phyloP scores from a whole-genome alignment of 148 eudicot species.

The Limonium bicolor region DNA sequence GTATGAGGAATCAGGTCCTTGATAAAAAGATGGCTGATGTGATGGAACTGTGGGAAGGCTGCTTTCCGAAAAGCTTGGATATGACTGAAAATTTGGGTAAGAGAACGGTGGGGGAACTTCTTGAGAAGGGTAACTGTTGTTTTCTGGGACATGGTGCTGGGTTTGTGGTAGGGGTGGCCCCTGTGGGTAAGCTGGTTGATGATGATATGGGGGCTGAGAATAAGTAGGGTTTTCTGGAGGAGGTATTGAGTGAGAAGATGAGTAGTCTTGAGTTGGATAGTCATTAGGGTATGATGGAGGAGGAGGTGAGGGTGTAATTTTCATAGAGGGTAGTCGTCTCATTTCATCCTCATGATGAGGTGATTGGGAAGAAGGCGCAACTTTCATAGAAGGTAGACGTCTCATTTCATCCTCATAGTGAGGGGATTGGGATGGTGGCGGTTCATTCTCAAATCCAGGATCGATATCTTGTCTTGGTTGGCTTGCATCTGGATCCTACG shows the following conservation, averaged over 20 bases:
- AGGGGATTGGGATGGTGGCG: neutral
- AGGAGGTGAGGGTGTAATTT: neutral
- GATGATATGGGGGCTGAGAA: conserved; percentile 41
- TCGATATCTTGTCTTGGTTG: neutral
- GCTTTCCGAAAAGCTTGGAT: conserved; percentile 11
- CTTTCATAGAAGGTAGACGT: neutral
- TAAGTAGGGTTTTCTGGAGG: conserved; percentile 32
- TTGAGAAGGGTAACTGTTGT: conserved; percentile 33
- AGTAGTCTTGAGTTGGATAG: conserved; percentile 39
- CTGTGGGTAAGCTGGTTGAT: conserved; percentile 27
- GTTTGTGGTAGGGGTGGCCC: conserved; percentile 15
- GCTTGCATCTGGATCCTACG: conserved; percentile 2
- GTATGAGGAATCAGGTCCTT: conserved; percentile 54
- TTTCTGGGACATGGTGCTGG: conserved; percentile 31
- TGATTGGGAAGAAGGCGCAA: conserved; percentile 10
- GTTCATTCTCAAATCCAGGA: conserved; percentile 3
- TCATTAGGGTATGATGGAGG: too few species aligned
- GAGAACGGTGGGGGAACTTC: conserved; percentile 33
- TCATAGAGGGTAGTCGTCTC: neutral
- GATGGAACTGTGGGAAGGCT: neutral
- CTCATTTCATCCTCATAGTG: conserved; percentile 1
- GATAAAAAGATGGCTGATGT: conserved; percentile 8
- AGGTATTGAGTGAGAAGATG: conserved; percentile 21
- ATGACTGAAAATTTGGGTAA: conserved; percentile 75
- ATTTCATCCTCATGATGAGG: neutral